Percentiles rank a stretch among this genome's conserved stretches.
phyloP scores from a whole-genome alignment of 1,284 basidiomycete species.

The Mycena sp. region DNA sequence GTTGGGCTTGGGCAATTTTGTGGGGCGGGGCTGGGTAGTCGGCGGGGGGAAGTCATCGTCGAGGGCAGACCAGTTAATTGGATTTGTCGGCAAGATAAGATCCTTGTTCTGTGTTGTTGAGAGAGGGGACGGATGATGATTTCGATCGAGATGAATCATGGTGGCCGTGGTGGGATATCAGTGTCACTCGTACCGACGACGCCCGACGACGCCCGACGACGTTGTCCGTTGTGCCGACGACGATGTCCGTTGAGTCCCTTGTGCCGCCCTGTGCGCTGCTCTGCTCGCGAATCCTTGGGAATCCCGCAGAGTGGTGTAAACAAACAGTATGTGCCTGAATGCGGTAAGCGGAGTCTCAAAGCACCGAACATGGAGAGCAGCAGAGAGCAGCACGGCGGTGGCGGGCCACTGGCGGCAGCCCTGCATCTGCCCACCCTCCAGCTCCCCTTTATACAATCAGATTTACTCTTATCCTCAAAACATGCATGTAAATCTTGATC shows the following conservation, averaged over 20 bases:
- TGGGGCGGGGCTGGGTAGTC: not conserved
- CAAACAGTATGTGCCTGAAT: slow-evolving; percentile 14
- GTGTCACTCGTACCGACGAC: too few relatives aligned
- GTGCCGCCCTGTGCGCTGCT: too few relatives aligned
- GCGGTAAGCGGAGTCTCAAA: slow-evolving; percentile 11
- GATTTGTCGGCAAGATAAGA: slow-evolving; percentile 55
- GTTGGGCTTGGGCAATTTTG: slow-evolving; percentile 32
- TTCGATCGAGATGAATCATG: slow-evolving; percentile 73
- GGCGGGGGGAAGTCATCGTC: slow-evolving; percentile 17
- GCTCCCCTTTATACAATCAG: slow-evolving; percentile 2
- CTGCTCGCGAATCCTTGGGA: too few relatives aligned
- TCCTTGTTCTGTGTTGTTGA: slow-evolving; percentile 50
- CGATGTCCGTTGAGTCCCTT: too few relatives aligned
- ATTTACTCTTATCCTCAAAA: slow-evolving; percentile 14
- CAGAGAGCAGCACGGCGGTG: not conserved
- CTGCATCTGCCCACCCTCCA: not conserved
- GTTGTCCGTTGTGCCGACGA: too few relatives aligned
- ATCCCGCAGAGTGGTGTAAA: not conserved
- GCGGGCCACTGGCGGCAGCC: not conserved
- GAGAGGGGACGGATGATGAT: slow-evolving; percentile 50
- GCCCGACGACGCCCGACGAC: too few relatives aligned
- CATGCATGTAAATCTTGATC: slow-evolving; percentile 26
- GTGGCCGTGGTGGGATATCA: not conserved
- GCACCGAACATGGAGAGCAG: not conserved
- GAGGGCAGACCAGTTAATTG: slow-evolving; percentile 53